Evolutionary conservation across 371 early-diverging fungal species (phyloP).

Genomic region (Funneliformis caledonium): DNA sequence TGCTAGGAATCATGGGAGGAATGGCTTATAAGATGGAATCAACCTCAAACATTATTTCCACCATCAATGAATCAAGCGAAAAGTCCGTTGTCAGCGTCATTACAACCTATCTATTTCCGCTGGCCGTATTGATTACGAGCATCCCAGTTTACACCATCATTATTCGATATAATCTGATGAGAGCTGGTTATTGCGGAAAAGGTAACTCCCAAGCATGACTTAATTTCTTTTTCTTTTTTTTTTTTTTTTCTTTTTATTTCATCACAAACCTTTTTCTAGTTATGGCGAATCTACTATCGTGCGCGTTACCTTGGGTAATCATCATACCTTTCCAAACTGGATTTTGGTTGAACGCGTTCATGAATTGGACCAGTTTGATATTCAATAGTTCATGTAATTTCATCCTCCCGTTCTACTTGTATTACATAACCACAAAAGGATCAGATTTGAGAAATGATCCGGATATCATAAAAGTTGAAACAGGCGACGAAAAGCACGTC

Average conservation of each 20-base stretch:
- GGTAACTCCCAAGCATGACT: not conserved
- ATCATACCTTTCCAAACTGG: conserved; percentile 35
- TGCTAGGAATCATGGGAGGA: conserved; percentile 57
- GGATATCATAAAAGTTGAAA: not conserved
- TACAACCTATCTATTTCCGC: conserved; percentile 70
- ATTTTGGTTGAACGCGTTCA: conserved; percentile 30
- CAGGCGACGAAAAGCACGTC: not conserved
- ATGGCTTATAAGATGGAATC: conserved; percentile 59
- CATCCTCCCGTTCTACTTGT: conserved; percentile 29
- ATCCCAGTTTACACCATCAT: conserved; percentile 82
- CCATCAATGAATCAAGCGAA: conserved; percentile 49
- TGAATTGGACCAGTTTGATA: conserved; percentile 35
- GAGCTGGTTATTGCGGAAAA: conserved; percentile 17
- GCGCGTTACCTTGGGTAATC: conserved; percentile 23
- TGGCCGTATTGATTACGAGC: conserved; percentile 73
- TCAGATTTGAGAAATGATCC: not conserved
- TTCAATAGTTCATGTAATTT: conserved; percentile 30
- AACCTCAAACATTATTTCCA: conserved; percentile 56
- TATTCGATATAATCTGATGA: conserved; percentile 67
- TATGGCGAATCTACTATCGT: conserved; percentile 8
- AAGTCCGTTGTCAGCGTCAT: conserved; percentile 58
- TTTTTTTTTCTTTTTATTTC: not conserved
- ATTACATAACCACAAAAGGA: conserved; percentile 1
- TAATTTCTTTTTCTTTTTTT: not conserved
- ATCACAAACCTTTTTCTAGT: not conserved